These are phyloP conservation scores for Eudorina sp. DNA, from an alignment of 139 green algal genomes.

Conservation along the genomic window DNA sequence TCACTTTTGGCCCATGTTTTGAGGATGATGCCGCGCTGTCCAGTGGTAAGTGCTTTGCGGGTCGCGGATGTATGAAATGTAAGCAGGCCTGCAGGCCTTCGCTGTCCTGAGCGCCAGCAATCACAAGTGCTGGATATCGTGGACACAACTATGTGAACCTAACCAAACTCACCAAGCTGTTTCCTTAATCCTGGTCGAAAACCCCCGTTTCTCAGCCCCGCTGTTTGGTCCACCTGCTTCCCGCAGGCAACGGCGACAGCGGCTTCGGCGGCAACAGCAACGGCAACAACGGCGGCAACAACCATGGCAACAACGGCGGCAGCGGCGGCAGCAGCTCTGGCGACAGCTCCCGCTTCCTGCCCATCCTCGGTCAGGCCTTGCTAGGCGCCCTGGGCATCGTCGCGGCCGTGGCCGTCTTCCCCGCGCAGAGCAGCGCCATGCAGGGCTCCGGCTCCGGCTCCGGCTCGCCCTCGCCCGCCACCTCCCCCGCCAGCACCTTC, in stretches of 20 bases:
- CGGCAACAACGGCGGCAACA: not conserved
- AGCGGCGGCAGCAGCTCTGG: not conserved
- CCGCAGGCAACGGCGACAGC: not conserved
- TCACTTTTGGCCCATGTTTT: not conserved
- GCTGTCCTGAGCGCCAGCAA: no score
- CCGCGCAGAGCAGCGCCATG: not conserved
- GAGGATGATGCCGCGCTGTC: not conserved
- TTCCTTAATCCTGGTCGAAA: no score
- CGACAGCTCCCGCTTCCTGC: not conserved
- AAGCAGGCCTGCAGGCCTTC: not conserved
- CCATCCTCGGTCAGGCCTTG: not conserved
- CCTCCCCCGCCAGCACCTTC: not conserved
- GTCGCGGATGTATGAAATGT: no score
- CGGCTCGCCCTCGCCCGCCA: not conserved
- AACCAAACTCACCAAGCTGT: no score
- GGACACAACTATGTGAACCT: no score
- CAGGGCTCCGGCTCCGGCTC: not conserved
- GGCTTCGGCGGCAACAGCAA: not conserved
- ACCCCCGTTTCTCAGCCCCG: no score
- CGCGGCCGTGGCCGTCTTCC: not conserved
- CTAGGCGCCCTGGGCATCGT: constrained; percentile 6
- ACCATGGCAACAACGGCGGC: not conserved
- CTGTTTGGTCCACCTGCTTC: no score
- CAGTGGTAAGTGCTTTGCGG: not conserved
- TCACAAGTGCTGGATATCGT: no score